Conservation (phyloP, 2,329 filamentous ascomycete genomes). For the Exophiala oligosperma region DNA sequence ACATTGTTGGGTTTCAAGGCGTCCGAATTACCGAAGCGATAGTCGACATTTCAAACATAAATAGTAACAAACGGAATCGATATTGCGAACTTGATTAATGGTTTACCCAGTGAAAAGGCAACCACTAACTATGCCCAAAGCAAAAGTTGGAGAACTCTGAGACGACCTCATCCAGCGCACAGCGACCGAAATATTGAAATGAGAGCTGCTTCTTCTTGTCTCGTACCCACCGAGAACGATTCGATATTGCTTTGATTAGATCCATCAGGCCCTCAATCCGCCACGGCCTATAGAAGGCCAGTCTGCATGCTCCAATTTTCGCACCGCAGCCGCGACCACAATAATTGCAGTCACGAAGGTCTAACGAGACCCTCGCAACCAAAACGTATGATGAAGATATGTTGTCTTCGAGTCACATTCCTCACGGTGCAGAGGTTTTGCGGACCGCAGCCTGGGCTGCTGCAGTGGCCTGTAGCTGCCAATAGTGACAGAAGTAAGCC, state of each 20-base stretch:
- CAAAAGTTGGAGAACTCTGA: not conserved
- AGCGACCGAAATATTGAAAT: too few relatives aligned
- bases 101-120: not conserved
- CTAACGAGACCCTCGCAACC: not conserved
- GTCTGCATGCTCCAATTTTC: too few relatives aligned
- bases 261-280: not conserved
- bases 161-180: not conserved
- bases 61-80: not conserved
- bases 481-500: conserved; percentile 27
- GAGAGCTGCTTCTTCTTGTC: too few relatives aligned
- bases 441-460: not conserved
- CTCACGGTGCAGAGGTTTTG: not conserved
- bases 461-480: not conserved
- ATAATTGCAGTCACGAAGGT: not conserved
- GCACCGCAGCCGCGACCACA: too few relatives aligned
- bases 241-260: not conserved
- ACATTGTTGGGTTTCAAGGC: not conserved
- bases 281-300: too few relatives aligned
- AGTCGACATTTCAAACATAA: not conserved
- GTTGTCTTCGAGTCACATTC: not conserved
- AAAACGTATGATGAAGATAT: not conserved
- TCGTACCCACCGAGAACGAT: not conserved
- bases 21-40: not conserved
- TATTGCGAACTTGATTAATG: not conserved
- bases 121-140: conserved; percentile 12